phyloP scores from a whole-genome alignment of 2,329 filamentous ascomycete genomes.

The Lecanicillium sp. region DNA sequence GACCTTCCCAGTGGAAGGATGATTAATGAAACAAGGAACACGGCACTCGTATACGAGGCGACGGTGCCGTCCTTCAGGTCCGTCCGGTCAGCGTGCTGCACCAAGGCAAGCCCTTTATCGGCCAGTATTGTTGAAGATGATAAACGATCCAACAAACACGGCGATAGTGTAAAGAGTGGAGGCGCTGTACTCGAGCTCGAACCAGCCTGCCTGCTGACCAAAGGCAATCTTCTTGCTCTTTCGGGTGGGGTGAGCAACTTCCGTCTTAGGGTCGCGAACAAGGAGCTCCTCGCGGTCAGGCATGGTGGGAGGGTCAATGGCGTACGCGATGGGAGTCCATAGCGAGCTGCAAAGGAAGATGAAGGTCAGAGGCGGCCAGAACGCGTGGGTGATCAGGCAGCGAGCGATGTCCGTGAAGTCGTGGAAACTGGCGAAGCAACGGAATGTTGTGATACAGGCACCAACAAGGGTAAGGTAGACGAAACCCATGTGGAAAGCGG shows the following conservation, averaged over 20 bases:
- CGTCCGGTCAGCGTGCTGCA: conserved; percentile 45
- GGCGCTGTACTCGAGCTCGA: conserved; percentile 46
- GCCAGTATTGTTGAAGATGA: conserved; percentile 13
- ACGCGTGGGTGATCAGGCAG: conserved; percentile 50
- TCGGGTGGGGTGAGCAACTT: conserved; percentile 42
- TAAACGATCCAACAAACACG: conserved; percentile 37
- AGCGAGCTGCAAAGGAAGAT: conserved; percentile 45
- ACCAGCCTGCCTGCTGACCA: conserved; percentile 45
- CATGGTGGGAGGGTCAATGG: conserved; percentile 50
- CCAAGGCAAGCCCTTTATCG: conserved; percentile 45
- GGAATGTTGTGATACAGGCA: conserved; percentile 42
- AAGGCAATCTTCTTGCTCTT: conserved; percentile 48
- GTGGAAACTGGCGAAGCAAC: conserved; percentile 34
- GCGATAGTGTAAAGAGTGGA: conserved; percentile 42
- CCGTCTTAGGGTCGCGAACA: conserved; percentile 44
- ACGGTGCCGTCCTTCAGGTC: conserved; percentile 46
- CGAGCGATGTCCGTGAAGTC: conserved; percentile 34
- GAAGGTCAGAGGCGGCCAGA: conserved; percentile 55
- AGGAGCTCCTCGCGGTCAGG: conserved; percentile 51
- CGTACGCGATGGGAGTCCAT: conserved; percentile 54
- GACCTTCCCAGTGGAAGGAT: conserved; percentile 3
- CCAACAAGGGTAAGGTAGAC: conserved; percentile 45
- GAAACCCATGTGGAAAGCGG: conserved; percentile 45
- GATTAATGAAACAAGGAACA: conserved; percentile 38
- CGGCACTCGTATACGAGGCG: conserved; percentile 39